Percentiles rank a stretch among this genome's conserved stretches.
Evolutionary conservation across 192 early-diverging fungal genomes (phyloP).

Genomic region (Coemansia umbellata): DNA sequence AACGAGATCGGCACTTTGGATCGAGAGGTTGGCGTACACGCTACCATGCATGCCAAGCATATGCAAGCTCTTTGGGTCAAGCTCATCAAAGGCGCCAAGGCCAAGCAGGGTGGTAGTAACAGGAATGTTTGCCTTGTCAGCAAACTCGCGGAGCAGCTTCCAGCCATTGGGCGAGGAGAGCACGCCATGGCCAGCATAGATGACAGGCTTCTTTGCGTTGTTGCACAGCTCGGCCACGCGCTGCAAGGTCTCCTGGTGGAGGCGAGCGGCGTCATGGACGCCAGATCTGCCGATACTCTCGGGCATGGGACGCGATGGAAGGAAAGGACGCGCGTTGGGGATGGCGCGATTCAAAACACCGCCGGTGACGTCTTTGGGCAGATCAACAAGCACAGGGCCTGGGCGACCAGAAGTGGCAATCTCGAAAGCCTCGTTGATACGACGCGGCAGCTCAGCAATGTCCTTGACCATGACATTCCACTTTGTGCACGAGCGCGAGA

Average conservation of each 20-base stretch:
- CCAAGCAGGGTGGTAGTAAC: constrained; percentile 96
- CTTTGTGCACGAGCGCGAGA: constrained; percentile 94
- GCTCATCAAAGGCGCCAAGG: constrained; percentile 91
- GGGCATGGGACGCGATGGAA: constrained; percentile 66
- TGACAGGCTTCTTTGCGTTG: constrained; percentile 81
- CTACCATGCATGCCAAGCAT: constrained; percentile 99
- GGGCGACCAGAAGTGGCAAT: constrained; percentile 94
- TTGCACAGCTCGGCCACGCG: constrained; percentile 84
- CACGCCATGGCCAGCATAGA: constrained; percentile 95
- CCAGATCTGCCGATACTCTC: constrained; percentile 55
- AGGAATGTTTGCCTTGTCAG: constrained; percentile 85
- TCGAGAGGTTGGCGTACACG: constrained; percentile 96
- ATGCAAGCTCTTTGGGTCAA: constrained; percentile 82
- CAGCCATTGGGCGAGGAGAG: constrained; percentile 79
- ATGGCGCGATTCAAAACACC: constrained; percentile 82
- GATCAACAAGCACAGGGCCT: constrained; percentile 95
- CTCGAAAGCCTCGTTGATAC: constrained; percentile 98
- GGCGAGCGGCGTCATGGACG: constrained; percentile 50
- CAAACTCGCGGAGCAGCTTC: constrained; percentile 75
- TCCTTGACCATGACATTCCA: constrained; percentile 99
- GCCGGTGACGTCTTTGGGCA: constrained; percentile 98
- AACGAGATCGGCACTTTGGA: constrained; percentile 94
- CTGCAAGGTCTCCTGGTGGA: constrained; percentile 55
- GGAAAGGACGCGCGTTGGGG: constrained; percentile 58
- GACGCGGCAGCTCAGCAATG: constrained; percentile 89